Conservation (phyloP, 2,329 filamentous ascomycete species). For the Chrysoporthe cubensis region DNA sequence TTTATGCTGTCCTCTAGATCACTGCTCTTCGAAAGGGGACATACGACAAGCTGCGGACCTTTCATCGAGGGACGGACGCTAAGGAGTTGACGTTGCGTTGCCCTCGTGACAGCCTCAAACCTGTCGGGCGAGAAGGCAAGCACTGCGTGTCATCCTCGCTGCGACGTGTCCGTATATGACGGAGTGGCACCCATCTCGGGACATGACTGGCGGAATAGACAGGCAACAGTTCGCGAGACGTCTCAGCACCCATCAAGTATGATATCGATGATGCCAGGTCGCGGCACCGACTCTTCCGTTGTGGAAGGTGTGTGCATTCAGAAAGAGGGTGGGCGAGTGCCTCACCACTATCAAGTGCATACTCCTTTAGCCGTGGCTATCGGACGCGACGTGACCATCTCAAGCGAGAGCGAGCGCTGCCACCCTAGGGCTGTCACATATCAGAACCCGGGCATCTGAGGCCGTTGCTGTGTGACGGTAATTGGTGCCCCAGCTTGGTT, state of each 20-base stretch:
- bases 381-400: constrained; percentile 3
- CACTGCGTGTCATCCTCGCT: background rate
- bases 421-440: constrained; percentile 15
- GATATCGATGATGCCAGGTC: background rate
- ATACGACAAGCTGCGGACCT: background rate
- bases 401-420: constrained; percentile 8
- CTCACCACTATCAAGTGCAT: constrained; percentile 11
- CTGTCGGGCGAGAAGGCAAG: background rate
- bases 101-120: background rate
- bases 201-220: background rate
- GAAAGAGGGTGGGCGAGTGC: background rate
- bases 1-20: background rate
- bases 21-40: background rate
- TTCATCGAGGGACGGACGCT: background rate
- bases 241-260: background rate
- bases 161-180: background rate
- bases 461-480: constrained; percentile 8
- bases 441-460: background rate
- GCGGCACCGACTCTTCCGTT: constrained; percentile 15
- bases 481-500: constrained; percentile 13
- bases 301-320: constrained; percentile 10
- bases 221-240: background rate
- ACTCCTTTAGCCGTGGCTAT: constrained; percentile 2
- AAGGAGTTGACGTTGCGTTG: background rate
- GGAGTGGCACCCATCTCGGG: background rate